Percentiles rank a stretch among this genome's conserved stretches.
Evolutionary conservation across 305 asterid genomes (phyloP).

Genomic region (Fraxinus paxiana): DNA sequence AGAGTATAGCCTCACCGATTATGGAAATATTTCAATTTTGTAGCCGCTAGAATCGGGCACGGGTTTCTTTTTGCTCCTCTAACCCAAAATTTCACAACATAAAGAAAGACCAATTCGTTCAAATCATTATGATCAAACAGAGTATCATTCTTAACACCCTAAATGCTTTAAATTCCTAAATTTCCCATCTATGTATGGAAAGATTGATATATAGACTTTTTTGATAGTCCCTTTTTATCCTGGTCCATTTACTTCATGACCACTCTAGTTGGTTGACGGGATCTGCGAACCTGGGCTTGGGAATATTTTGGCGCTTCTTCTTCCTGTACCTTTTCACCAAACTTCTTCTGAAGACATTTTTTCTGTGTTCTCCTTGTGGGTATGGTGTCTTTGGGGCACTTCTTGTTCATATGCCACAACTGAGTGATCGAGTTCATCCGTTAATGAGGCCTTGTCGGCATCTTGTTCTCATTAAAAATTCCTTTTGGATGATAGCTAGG

Average conservation of each 20-base stretch:
- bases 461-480: background rate
- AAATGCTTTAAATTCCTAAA: background rate
- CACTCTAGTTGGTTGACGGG: conserved; percentile 25
- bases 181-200: background rate
- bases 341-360: conserved; percentile 3
- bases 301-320: conserved; percentile 18
- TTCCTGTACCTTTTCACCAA: conserved; percentile 9
- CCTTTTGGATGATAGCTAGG: conserved; percentile 19
- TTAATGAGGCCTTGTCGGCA: background rate
- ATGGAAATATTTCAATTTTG: too few relatives aligned
- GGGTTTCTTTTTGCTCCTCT: too few relatives aligned
- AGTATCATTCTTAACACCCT: background rate
- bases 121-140: background rate
- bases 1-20: too few relatives aligned
- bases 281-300: conserved; percentile 23
- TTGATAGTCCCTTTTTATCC: background rate
- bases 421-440: background rate
- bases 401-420: conserved; percentile 18
- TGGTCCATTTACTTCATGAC: conserved; percentile 25
- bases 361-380: background rate
- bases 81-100: background rate
- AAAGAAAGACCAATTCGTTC: background rate
- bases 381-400: conserved; percentile 4
- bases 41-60: too few relatives aligned
- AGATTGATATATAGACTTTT: background rate